phyloP scores from a whole-genome alignment of 208 protist species.

The Crithidia expoeki region DNA sequence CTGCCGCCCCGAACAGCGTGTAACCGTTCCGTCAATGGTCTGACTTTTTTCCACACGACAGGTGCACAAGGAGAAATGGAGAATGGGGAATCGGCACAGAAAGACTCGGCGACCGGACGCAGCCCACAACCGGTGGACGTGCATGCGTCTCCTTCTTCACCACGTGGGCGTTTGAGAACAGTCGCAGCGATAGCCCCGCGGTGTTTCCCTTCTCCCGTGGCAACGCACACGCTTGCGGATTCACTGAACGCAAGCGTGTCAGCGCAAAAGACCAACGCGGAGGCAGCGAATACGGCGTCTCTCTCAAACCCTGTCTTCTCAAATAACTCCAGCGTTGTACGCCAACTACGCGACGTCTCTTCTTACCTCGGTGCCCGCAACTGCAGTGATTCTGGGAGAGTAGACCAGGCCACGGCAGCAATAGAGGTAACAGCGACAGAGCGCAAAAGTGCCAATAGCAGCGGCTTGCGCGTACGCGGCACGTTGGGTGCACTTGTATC shows the following conservation, averaged over 20 bases:
- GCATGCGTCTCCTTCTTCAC: not conserved
- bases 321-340: not conserved
- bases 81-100: not conserved
- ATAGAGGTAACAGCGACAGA: not conserved
- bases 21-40: not conserved
- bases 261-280: not conserved
- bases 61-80: not conserved
- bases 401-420: not conserved
- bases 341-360: slow-evolving; percentile 13
- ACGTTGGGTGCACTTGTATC: not conserved
- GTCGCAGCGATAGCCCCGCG: not conserved
- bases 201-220: not conserved
- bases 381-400: too few relatives aligned
- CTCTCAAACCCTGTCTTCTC: not conserved
- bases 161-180: not conserved
- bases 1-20: not conserved
- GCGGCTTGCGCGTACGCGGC: too few relatives aligned
- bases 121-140: not conserved
- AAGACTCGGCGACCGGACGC: not conserved
- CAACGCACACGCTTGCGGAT: not conserved
- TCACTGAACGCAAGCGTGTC: not conserved
- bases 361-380: too few relatives aligned
- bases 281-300: not conserved
- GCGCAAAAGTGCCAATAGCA: not conserved
- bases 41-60: not conserved